Evolutionary conservation across 257 asterid species (phyloP), one percentile per base, ranked within the genome.

Genomic region (Leonotis leonurus): DNA sequence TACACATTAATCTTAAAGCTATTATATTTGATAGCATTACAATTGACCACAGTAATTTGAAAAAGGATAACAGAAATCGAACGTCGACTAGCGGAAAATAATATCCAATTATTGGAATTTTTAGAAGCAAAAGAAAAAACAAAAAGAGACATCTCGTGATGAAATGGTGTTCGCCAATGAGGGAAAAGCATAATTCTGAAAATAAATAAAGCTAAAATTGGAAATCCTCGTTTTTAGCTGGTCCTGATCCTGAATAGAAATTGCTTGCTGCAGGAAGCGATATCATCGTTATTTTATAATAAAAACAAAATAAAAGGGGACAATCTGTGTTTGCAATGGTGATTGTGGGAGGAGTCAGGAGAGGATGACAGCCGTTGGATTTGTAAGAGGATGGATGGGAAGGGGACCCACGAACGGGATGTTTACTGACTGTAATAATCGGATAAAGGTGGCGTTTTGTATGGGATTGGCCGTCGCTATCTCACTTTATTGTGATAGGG

Each of bases 401-500:
- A n/a, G 35, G 70, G 65, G 75, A 8, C 46, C 65, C 45, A 6
- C 4, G 60, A 70, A 17, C 17, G 37, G 65, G 66, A 56, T 61
- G 70, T 36, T 63, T 25, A 35, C 56, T 56, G 71, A 64, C 56
- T 56, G 56, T 40, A 46, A 54, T 56, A 30, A 48, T 57, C 46
- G 55, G 8, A n/a, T n/a, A n/a, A 48, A 59, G 49, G 60, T 64
- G 65, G 67, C 79, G 65, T 69, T 52, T 52, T 29, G 33, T 22
- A 21, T 32, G 64, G 49, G 67, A 21, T 55, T 10, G 32, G 37
- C 30, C 67, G 58, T 68, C 68, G 32, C 50, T 3, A 27, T 69
- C 79, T 40, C 7, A 11, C 72, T 69, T 64, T 65, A 70, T 41
- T 43, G 65, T 50, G 55, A 60, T 40, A 60, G 21, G 72, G 70